phyloP scores from a whole-genome alignment of 345 rosid species.

The Stellera chamaejasme region DNA sequence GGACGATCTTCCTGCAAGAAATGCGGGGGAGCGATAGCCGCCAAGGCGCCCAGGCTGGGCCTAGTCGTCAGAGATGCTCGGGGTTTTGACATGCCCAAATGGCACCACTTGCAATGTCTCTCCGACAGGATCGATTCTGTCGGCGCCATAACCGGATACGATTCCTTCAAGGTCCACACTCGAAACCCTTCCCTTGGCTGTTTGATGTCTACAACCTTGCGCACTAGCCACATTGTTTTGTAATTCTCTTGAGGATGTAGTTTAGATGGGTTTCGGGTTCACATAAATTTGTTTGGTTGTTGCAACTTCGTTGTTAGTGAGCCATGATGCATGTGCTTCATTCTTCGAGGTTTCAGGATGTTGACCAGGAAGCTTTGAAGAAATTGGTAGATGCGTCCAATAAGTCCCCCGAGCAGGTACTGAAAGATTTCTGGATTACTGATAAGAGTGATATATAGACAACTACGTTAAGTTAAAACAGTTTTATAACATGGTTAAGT shows the following conservation, averaged over 20 bases:
- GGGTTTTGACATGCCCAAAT: slow-evolving; percentile 62
- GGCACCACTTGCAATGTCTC: slow-evolving; percentile 76
- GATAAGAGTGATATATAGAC: too few species aligned
- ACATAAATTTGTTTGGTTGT: too few species aligned
- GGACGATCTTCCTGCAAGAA: slow-evolving; percentile 68
- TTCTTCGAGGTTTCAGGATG: slow-evolving; percentile 27
- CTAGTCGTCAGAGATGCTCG: slow-evolving; percentile 48
- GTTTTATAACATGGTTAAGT: too few species aligned
- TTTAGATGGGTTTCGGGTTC: neutral
- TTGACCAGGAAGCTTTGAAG: slow-evolving; percentile 66
- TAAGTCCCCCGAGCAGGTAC: slow-evolving; percentile 28
- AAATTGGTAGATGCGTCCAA: slow-evolving; percentile 28
- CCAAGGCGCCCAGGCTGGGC: slow-evolving; percentile 55
- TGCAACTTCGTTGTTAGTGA: neutral
- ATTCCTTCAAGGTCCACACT: slow-evolving; percentile 39
- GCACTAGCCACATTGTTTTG: neutral
- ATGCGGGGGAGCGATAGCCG: slow-evolving; percentile 46
- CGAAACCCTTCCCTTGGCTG: neutral
- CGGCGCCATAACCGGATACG: slow-evolving; percentile 50
- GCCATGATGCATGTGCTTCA: neutral
- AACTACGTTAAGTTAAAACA: too few species aligned
- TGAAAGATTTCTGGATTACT: neutral
- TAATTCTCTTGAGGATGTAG: neutral
- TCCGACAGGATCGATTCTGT: slow-evolving; percentile 27
- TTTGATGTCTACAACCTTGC: neutral